Evolutionary conservation across 306 rosid genomes (phyloP).

Genomic region (Acacia melanoxylon): DNA sequence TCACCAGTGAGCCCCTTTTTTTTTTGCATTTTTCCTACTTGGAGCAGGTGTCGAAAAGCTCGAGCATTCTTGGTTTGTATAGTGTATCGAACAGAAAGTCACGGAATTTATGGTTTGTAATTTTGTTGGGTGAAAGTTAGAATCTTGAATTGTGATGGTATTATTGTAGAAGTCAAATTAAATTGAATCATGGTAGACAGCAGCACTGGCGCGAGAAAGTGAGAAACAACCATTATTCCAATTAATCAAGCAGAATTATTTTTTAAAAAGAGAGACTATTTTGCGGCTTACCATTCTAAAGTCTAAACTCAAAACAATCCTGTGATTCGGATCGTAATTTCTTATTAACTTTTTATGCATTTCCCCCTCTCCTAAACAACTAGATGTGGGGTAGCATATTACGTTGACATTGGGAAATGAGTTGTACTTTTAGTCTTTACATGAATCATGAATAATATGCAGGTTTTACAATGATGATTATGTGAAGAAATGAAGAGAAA

Average conservation of each 20-base stretch:
- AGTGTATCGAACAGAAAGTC: background rate
- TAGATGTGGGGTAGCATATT: background rate
- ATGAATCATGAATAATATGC: background rate
- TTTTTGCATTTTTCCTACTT: background rate
- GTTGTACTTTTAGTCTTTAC: background rate
- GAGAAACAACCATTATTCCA: background rate
- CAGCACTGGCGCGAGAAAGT: background rate
- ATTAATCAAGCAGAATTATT: background rate
- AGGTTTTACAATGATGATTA: background rate
- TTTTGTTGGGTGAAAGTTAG: background rate
- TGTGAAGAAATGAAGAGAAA: background rate
- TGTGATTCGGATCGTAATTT: background rate
- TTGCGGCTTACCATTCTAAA: background rate
- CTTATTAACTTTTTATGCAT: background rate
- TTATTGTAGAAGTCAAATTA: background rate
- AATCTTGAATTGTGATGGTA: background rate
- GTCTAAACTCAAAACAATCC: background rate
- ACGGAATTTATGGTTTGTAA: background rate
- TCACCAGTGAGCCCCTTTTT: background rate
- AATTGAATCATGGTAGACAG: background rate
- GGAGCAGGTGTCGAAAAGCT: constrained; percentile 17
- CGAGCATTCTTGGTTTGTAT: background rate
- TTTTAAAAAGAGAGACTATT: background rate
- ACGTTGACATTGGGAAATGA: background rate
- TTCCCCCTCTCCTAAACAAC: background rate